Percentiles rank a stretch among this genome's conserved stretches.
phyloP scores from a whole-genome alignment of 2,329 filamentous ascomycete genomes.

The Clonostachys chloroleuca region DNA sequence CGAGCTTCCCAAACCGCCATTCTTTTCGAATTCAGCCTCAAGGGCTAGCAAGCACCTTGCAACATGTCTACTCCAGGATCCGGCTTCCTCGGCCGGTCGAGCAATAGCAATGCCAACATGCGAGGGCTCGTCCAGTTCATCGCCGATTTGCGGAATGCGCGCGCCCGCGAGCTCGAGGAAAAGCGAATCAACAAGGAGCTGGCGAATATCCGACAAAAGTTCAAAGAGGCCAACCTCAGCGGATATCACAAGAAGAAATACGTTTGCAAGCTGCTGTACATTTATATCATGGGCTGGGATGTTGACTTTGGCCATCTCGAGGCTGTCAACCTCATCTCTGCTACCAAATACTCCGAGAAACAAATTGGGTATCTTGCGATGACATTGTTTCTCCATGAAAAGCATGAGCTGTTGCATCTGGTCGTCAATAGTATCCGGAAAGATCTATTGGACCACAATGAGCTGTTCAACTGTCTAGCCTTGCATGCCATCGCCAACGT shows the following conservation, averaged over 20 bases:
- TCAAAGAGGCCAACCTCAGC: slow-evolving; percentile 89
- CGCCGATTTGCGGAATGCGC: slow-evolving; percentile 89
- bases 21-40: too few relatives aligned
- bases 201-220: slow-evolving; percentile 97
- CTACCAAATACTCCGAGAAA: slow-evolving; percentile 97
- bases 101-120: slow-evolving; percentile 63
- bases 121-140: slow-evolving; percentile 95
- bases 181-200: slow-evolving; percentile 99
- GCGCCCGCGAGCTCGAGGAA: slow-evolving; percentile 93
- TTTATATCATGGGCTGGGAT: slow-evolving; percentile 98
- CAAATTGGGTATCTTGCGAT: slow-evolving; percentile 98
- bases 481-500: slow-evolving; percentile 98
- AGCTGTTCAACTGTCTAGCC: slow-evolving; percentile 94
- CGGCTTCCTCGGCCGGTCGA: slow-evolving; percentile 64
- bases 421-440: slow-evolving; percentile 99
- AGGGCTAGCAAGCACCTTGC: slow-evolving; percentile 2
- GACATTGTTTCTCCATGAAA: slow-evolving; percentile 93
- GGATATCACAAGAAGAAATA: slow-evolving; percentile 99
- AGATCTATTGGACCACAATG: slow-evolving; percentile 89
- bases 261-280: slow-evolving; percentile 98
- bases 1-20: too few relatives aligned
- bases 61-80: slow-evolving; percentile 52
- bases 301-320: slow-evolving; percentile 98
- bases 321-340: slow-evolving; percentile 95
- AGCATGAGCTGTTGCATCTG: slow-evolving; percentile 91